Base-by-base conservation (phyloP, 2,329 filamentous ascomycete species). In the Apiospora malaysiana region DNA sequence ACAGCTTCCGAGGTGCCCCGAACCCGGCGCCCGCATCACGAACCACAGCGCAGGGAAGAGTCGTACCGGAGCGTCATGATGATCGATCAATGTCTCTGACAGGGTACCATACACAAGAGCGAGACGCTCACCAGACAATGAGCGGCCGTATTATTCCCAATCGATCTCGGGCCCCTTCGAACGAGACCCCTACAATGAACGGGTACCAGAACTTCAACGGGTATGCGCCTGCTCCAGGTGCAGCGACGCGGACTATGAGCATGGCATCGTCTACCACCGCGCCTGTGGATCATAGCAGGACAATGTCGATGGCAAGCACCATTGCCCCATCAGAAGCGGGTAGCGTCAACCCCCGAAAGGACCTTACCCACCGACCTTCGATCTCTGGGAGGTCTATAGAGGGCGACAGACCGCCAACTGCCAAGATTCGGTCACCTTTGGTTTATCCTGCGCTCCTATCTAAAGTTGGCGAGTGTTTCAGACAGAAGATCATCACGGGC, bases 1-100 rank as follows among this genome's bases (percentile, higher is more conserved):
- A 91, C 78, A 89, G 92, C 59, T 94, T 94, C 78, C 91, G 95
- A 70, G 92, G 95, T 75, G 90, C 92, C 71, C 92, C 91, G 42
- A 89, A 91, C 75, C 84, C 83, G 73, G 85, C 88, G 70, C 88
- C 90, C 76, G 91, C 94, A 1, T 77, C 76, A 21, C 88, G 92
- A 73, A 97, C 94, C 67, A 99, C 96, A 2, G 94, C 95, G 10
- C 95, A 98, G 80, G 96, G 96, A 43, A 90, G 96, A 72, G 87
- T 96, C 46, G 94, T 99, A 10, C 96, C 96, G 1, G 95, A 98
- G 79, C 91, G 95, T 69, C 93, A 95, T 73, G 94, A 97, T 77
- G 95, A 98, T 81, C 90, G 96, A 71, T 91, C 96, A 73, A 98
- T 98, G 96, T 97, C 95, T 65, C 92, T 99, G 92, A 96, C 92